These are phyloP conservation scores for Populus trichocarpa DNA, from an alignment of 441 rosid genomes.

Conservation along the genomic window DNA sequence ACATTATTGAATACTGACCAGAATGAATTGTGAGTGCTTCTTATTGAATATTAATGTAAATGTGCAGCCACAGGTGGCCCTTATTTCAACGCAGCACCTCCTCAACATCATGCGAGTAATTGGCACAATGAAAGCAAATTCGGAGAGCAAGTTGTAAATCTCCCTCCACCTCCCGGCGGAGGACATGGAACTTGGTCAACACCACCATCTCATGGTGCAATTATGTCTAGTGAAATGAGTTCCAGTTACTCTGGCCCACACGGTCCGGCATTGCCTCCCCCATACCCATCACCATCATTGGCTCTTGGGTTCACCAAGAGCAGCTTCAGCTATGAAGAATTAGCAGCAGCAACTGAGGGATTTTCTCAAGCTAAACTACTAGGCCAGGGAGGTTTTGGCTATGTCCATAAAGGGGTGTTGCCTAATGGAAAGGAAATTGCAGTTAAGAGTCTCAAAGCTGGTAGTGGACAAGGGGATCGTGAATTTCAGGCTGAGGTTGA, in stretches of 20 bases:
- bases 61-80: slow-evolving; percentile 27
- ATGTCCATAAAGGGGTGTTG: slow-evolving; percentile 74
- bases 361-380: slow-evolving; percentile 58
- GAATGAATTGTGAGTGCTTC: neutral
- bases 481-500: slow-evolving; percentile 90
- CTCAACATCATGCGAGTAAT: slow-evolving; percentile 13
- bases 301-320: slow-evolving; percentile 59
- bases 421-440: slow-evolving; percentile 81
- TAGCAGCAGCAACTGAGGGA: slow-evolving; percentile 61
- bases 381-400: slow-evolving; percentile 96
- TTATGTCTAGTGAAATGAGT: slow-evolving; percentile 34
- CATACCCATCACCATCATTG: slow-evolving; percentile 42
- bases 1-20: neutral
- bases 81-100: slow-evolving; percentile 28
- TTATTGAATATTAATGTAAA: neutral
- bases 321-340: slow-evolving; percentile 66
- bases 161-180: slow-evolving; percentile 39
- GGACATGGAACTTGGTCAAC: slow-evolving; percentile 27
- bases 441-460: slow-evolving; percentile 72
- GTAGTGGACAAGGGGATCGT: slow-evolving; percentile 68
- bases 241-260: slow-evolving; percentile 37
- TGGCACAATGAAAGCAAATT: slow-evolving; percentile 18
- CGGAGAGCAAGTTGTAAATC: slow-evolving; percentile 21
- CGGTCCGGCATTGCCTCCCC: slow-evolving; percentile 40
- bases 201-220: slow-evolving; percentile 15